phyloP scores from a whole-genome alignment of 208 protist species.

The Giardia duodenalis region DNA sequence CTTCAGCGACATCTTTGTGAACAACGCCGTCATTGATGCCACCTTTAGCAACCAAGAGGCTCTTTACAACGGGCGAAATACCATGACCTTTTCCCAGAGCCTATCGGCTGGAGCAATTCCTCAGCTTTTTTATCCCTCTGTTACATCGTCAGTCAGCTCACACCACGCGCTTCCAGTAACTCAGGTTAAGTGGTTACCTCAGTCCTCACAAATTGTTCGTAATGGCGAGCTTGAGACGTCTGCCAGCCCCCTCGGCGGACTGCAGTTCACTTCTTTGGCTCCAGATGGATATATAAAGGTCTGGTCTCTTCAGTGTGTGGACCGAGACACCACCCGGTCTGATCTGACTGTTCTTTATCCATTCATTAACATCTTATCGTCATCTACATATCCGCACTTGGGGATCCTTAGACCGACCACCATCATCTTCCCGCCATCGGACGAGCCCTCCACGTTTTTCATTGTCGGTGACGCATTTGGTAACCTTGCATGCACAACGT shows the following conservation, averaged over 20 bases:
- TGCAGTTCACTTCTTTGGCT: conserved; percentile 18
- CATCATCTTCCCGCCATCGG: background rate
- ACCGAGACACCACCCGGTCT: conserved; percentile 8
- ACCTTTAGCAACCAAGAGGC: background rate
- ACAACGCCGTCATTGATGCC: background rate
- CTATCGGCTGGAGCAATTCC: background rate
- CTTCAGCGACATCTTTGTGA: background rate
- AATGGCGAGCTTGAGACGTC: background rate
- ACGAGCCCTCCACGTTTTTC: background rate
- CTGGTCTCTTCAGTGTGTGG: conserved; percentile 1
- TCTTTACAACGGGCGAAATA: conserved; percentile 22
- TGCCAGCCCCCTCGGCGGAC: background rate
- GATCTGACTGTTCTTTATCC: conserved; percentile 14
- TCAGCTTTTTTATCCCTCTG: conserved; percentile 22
- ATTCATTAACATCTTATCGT: background rate
- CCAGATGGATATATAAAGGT: conserved; percentile 19
- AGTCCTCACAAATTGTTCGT: background rate
- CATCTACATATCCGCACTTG: background rate
- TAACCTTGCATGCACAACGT: background rate
- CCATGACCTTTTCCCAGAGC: background rate
- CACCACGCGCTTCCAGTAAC: background rate
- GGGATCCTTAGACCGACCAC: background rate
- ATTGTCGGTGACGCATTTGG: conserved; percentile 22
- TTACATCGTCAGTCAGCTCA: background rate
- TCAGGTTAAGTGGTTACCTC: conserved; percentile 8